These are phyloP conservation scores for Ophiostoma triangulosporum DNA, from an alignment of 2,329 filamentous ascomycete species.

Conservation along the genomic window DNA sequence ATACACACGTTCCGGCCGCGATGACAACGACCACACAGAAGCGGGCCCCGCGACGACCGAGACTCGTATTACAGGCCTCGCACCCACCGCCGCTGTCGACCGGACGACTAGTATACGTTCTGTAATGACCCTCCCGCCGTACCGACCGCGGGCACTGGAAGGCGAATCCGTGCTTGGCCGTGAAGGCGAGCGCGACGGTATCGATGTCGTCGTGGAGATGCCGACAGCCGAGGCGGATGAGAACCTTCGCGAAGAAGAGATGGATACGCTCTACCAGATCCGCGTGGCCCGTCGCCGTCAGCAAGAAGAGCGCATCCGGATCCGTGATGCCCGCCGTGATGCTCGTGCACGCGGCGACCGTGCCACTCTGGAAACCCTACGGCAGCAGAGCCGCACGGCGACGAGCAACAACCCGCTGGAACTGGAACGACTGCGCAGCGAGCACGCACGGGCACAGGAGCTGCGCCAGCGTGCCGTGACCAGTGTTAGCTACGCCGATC, in stretches of 20 bases:
- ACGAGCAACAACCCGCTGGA: conserved; percentile 34
- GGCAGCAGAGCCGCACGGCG: conserved; percentile 38
- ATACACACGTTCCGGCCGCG: conserved; percentile 16
- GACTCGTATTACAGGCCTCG: not conserved
- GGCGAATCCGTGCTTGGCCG: conserved; percentile 73
- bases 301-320: conserved; percentile 61
- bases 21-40: conserved; percentile 14
- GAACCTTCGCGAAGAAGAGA: conserved; percentile 67
- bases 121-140: conserved; percentile 86
- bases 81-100: conserved; percentile 40
- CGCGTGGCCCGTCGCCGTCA: conserved; percentile 63
- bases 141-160: conserved; percentile 57
- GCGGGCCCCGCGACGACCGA: conserved; percentile 9
- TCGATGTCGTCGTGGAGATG: conserved; percentile 80
- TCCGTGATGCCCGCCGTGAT: conserved; percentile 55
- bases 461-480: conserved; percentile 55
- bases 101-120: conserved; percentile 78
- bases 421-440: conserved; percentile 44
- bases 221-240: conserved; percentile 73
- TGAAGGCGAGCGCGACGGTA: conserved; percentile 81
- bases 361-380: conserved; percentile 53
- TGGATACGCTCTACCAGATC: conserved; percentile 87
- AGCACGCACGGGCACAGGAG: conserved; percentile 42
- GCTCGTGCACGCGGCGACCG: conserved; percentile 59
- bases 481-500: conserved; percentile 61